Conservation (phyloP, 192 early-diverging fungal genomes). For the Mortierella antarctica region DNA sequence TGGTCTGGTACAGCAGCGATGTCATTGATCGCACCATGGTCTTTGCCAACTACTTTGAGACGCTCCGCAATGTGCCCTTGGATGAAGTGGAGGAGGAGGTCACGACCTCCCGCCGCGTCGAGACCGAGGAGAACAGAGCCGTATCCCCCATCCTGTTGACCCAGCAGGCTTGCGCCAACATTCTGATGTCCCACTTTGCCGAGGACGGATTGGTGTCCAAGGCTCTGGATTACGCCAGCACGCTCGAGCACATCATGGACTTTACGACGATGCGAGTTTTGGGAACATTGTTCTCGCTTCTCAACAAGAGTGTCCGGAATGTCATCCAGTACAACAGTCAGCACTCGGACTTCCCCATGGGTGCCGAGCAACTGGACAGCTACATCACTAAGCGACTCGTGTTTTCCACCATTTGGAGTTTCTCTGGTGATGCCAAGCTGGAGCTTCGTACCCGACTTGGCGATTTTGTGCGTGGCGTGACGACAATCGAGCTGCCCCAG, state of each 20-base stretch:
- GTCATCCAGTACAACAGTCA: conserved; percentile 91
- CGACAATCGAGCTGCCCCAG: conserved; percentile 81
- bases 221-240: conserved; percentile 73
- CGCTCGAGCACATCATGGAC: conserved; percentile 98
- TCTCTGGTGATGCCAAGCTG: conserved; percentile 88
- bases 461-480: conserved; percentile 81
- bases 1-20: conserved; percentile 99
- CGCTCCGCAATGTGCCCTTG: conserved; percentile 76
- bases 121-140: conserved; percentile 56
- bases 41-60: conserved; percentile 84
- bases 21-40: conserved; percentile 86
- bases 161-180: conserved; percentile 81
- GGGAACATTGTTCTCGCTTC: conserved; percentile 88
- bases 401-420: conserved; percentile 92
- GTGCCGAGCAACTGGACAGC: conserved; percentile 75
- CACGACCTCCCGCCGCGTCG: conserved; percentile 49
- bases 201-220: conserved; percentile 80
- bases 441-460: conserved; percentile 79
- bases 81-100: conserved; percentile 84
- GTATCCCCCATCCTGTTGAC: conserved; percentile 71
- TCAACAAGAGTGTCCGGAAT: conserved; percentile 87
- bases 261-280: conserved; percentile 89
- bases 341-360: conserved; percentile 96
- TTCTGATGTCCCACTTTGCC: conserved; percentile 77
- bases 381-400: conserved; percentile 89